phyloP scores from a whole-genome alignment of 371 early-diverging fungal genomes.

The Caulochytrium protostelioides region DNA sequence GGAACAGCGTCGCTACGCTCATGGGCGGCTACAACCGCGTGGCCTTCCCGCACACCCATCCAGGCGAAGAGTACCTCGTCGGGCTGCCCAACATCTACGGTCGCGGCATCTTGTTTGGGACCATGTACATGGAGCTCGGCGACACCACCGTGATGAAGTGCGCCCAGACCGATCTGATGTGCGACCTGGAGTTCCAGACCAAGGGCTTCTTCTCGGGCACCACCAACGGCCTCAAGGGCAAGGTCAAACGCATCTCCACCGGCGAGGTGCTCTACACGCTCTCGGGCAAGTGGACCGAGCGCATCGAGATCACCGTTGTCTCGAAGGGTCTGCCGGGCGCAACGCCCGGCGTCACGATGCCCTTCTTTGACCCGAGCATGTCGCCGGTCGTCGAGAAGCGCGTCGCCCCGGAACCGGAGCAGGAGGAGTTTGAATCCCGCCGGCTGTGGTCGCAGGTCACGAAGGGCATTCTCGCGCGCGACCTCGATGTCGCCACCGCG shows the following conservation, averaged over 20 bases:
- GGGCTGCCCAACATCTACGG: constrained; percentile 84
- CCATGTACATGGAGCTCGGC: constrained; percentile 80
- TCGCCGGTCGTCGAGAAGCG: constrained; percentile 41
- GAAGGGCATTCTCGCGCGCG: constrained; percentile 36
- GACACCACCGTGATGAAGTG: constrained; percentile 54
- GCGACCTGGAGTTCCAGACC: constrained; percentile 72
- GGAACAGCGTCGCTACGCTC: constrained; percentile 74
- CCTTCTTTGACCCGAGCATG: constrained; percentile 47
- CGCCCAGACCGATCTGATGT: constrained; percentile 43
- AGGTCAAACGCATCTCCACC: constrained; percentile 53
- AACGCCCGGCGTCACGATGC: constrained; percentile 16
- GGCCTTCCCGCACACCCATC: constrained; percentile 26
- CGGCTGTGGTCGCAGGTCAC: constrained; percentile 66
- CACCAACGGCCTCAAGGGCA: constrained; percentile 57
- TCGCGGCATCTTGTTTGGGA: constrained; percentile 77
- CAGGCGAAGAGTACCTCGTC: constrained; percentile 52
- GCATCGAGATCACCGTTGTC: constrained; percentile 31
- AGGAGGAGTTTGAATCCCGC: constrained; percentile 65
- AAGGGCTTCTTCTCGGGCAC: constrained; percentile 70
- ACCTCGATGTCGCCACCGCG: constrained; percentile 53
- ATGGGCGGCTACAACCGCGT: constrained; percentile 52
- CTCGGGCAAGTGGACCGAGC: constrained; percentile 68
- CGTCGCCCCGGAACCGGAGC: constrained; percentile 43
- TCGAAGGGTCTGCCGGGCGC: constrained; percentile 5
- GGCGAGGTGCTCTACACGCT: constrained; percentile 57